Conservation (phyloP, 352 stramenopile species). For the Pythium aristosporum region DNA sequence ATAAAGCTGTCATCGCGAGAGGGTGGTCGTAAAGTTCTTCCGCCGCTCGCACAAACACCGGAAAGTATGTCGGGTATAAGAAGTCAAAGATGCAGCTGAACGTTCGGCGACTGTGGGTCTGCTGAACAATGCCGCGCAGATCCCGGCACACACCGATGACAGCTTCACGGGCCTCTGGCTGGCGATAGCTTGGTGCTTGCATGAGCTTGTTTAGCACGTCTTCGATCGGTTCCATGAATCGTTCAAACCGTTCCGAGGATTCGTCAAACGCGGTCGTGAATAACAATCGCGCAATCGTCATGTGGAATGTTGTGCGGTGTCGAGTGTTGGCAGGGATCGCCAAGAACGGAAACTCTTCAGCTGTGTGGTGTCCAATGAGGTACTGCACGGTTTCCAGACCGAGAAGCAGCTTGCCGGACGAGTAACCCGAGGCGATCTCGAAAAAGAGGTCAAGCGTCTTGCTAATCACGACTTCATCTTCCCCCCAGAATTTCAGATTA, state of each 20-base stretch:
- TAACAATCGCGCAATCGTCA: slow-evolving; percentile 94
- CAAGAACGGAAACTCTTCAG: slow-evolving; percentile 97
- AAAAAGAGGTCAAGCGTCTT: slow-evolving; percentile 97
- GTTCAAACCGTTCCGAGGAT: slow-evolving; percentile 92
- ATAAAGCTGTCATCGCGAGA: slow-evolving; percentile 93
- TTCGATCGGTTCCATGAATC: slow-evolving; percentile 95
- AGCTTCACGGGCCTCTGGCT: slow-evolving; percentile 79
- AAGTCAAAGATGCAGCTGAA: slow-evolving; percentile 98
- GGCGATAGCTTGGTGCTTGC: slow-evolving; percentile 71
- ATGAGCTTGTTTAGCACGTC: slow-evolving; percentile 81
- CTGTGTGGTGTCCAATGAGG: slow-evolving; percentile 95
- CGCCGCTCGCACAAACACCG: slow-evolving; percentile 92
- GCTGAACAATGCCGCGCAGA: slow-evolving; percentile 94
- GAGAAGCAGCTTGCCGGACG: slow-evolving; percentile 95
- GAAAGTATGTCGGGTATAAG: slow-evolving; percentile 96
- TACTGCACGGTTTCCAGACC: slow-evolving; percentile 97
- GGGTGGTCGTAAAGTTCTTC: slow-evolving; percentile 94
- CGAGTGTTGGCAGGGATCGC: slow-evolving; percentile 91
- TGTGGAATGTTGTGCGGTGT: slow-evolving; percentile 97
- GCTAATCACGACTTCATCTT: slow-evolving; percentile 94
- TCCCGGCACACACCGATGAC: slow-evolving; percentile 97
- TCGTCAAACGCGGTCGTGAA: slow-evolving; percentile 95
- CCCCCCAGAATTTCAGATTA: slow-evolving; percentile 98
- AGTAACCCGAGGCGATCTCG: slow-evolving; percentile 97
- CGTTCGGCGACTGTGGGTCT: slow-evolving; percentile 95